Evolutionary conservation across 1,139 yeast genomes (phyloP).

Genomic region (Pichia sp.): DNA sequence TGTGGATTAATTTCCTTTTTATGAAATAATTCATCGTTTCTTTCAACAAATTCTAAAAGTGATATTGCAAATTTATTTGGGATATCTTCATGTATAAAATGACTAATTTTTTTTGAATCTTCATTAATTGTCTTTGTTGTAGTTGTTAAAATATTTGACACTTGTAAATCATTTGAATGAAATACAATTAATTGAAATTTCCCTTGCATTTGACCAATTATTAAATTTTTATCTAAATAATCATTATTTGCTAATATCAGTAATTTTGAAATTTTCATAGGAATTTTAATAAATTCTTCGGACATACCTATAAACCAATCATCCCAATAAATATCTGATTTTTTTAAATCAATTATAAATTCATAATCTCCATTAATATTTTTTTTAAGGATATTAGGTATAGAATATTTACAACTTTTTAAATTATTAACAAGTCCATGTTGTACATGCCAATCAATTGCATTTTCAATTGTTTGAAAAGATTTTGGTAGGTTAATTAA

Average conservation of each 20-base stretch:
- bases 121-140: constrained; percentile 18
- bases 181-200: constrained; percentile 85
- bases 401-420: constrained; percentile 65
- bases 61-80: constrained; percentile 62
- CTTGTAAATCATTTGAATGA: constrained; percentile 19
- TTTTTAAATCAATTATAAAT: constrained; percentile 62
- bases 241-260: constrained; percentile 88
- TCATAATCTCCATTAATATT: constrained; percentile 29
- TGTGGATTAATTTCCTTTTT: constrained; percentile 20
- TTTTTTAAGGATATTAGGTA: constrained; percentile 54
- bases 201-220: constrained; percentile 97
- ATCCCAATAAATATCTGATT: constrained; percentile 67
- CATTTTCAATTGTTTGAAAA: constrained; percentile 49
- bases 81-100: constrained; percentile 86
- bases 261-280: constrained; percentile 52
- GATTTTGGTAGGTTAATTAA: constrained; percentile 53
- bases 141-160: constrained; percentile 21
- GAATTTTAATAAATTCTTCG: constrained; percentile 42
- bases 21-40: constrained; percentile 33
- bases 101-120: constrained; percentile 54
- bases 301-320: constrained; percentile 80
- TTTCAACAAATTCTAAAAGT: constrained; percentile 43
- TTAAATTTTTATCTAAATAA: constrained; percentile 72
- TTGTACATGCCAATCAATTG: constrained; percentile 78
- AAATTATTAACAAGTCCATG: constrained; percentile 47